Base-by-base conservation (phyloP, 1,139 yeast genomes). In the Magnusiomyces tetraspermus region DNA sequence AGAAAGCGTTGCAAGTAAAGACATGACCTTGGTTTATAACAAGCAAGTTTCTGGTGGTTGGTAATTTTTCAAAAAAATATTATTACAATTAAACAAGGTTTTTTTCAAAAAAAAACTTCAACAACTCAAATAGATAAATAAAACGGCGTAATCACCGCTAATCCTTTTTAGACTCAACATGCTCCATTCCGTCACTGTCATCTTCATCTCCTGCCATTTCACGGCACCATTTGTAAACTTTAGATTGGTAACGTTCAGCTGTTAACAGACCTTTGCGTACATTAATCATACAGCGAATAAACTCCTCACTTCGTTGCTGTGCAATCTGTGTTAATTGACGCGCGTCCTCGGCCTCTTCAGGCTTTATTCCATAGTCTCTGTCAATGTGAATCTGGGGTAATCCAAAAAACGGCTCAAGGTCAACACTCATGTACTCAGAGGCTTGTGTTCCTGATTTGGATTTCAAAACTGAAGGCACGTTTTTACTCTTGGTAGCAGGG, bases 301-400 rank as follows among this genome's bases (percentile, higher is more conserved):
- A 90, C 67, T 92, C 97, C 65, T 87, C 90, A 62, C 88, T 88
- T 64, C 97, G 76, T 69, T 92, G 97, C 50, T 88, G 70, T 0
- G 85, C 85, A 48, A 83, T 79, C 59, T 83, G 88, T 2, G 83
- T 75, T 54, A 82, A 66, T 63, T 83, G 87, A 54, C 88, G 71
- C 0, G 84, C 74, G 49, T 80, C 83, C 59, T 81, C 85, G 1
- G 85, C 81, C 26, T 75, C 76, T 38, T 78, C 82, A 1, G 73
- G 68, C n/a, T 70, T 62, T 15, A 75, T 63, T 0, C 79, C 79
- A 54, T 65, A 69, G 58, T 74, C 69, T 1, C 74, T 63, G 54
- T 79, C 82, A 49, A 71, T 64, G 33, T 63, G 65, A 50, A 76
- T 67, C 50, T 71, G 70, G 1, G 92, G 92, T 24, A 79, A 67